phyloP scores from a whole-genome alignment of 2,329 filamentous ascomycete genomes.

The Hymenoscyphus linearis region DNA sequence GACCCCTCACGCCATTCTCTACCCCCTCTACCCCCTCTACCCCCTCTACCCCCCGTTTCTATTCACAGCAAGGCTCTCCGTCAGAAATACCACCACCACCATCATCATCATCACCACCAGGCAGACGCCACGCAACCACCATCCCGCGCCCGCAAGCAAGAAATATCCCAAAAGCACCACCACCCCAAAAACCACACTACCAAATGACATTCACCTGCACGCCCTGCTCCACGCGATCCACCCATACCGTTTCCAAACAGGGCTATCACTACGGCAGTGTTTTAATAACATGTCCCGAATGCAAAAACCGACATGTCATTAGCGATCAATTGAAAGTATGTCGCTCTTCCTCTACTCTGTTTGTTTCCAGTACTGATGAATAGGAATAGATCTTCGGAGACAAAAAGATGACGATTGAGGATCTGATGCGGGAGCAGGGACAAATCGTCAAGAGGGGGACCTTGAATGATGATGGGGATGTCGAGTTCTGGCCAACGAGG shows the following conservation, averaged over 20 bases:
- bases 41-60: not conserved
- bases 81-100: not conserved
- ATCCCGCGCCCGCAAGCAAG: not conserved
- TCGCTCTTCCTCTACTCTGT: not conserved
- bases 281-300: conserved; percentile 81
- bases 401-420: conserved; percentile 64
- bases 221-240: conserved; percentile 73
- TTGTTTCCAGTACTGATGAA: not conserved
- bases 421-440: conserved; percentile 72
- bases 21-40: no score
- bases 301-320: conserved; percentile 85
- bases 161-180: not conserved
- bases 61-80: not conserved
- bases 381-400: conserved; percentile 62
- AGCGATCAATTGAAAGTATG: conserved; percentile 72
- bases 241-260: conserved; percentile 85
- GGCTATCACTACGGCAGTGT: conserved; percentile 90
- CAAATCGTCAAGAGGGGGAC: conserved; percentile 66
- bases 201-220: conserved; percentile 89
- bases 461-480: conserved; percentile 71
- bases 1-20: conserved; percentile 4
- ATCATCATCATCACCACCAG: not conserved
- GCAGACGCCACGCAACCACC: not conserved
- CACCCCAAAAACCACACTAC: conserved; percentile 57
- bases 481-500: conserved; percentile 95